These are phyloP conservation scores for Didymella keratinophila DNA, from an alignment of 2,329 filamentous ascomycete species.

Conservation along the genomic window DNA sequence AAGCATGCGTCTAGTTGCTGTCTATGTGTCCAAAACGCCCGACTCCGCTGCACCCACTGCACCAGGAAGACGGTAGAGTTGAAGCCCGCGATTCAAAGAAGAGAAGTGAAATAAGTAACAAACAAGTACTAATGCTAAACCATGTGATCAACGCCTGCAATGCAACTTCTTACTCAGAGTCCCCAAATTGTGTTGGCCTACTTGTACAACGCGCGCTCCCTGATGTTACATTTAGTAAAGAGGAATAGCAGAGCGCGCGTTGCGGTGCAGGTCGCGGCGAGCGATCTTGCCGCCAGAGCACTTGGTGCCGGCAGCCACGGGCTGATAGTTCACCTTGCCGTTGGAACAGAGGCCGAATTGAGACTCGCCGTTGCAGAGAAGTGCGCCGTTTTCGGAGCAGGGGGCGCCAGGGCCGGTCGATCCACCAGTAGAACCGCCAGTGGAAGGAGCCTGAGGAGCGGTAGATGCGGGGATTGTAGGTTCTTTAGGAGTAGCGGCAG, in stretches of 20 bases:
- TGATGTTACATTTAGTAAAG: constrained; percentile 2
- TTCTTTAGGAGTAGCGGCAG: constrained; percentile 11
- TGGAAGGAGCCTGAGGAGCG: constrained; percentile 6
- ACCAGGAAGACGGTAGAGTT: constrained; percentile 7
- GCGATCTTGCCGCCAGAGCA: constrained; percentile 51
- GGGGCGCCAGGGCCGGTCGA: constrained; percentile 14
- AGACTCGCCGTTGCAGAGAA: constrained; percentile 49
- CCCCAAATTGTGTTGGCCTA: background rate
- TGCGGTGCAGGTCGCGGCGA: constrained; percentile 39
- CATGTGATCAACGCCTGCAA: constrained; percentile 9
- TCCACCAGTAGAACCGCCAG: constrained; percentile 8
- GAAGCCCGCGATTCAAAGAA: background rate
- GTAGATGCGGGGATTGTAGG: constrained; percentile 12
- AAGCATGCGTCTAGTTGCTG: constrained; percentile 18
- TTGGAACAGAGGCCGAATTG: constrained; percentile 53
- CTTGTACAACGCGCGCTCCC: background rate
- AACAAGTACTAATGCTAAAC: background rate
- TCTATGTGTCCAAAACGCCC: constrained; percentile 10
- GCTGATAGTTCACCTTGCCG: constrained; percentile 49
- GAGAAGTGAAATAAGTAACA: background rate
- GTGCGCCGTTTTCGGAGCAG: constrained; percentile 47
- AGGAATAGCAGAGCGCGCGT: constrained; percentile 24
- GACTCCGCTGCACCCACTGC: constrained; percentile 3
- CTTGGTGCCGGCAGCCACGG: constrained; percentile 54
- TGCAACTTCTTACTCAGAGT: background rate